Evolutionary conservation across 805 yeast genomes (phyloP).

Genomic region (Hanseniaspora hatyaiensis): DNA sequence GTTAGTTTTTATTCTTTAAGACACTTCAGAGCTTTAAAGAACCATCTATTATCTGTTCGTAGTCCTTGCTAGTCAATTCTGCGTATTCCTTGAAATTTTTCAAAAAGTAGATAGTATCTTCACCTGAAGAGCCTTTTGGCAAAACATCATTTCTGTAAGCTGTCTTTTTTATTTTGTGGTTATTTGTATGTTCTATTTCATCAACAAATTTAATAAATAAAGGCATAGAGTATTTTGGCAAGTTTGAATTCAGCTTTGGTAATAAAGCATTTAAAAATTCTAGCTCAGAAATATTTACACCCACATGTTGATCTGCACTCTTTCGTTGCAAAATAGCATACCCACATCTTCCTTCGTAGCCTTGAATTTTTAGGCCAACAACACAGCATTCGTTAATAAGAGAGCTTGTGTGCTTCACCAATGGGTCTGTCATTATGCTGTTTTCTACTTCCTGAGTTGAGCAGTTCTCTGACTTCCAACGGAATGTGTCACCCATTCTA

Average conservation of each 20-base stretch:
- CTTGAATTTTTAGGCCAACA: constrained; percentile 74
- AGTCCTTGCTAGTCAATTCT: constrained; percentile 43
- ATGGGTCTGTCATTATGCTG: constrained; percentile 34
- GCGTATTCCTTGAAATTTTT: constrained; percentile 41
- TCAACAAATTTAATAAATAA: constrained; percentile 60
- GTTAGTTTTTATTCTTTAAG: background rate
- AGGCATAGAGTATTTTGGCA: constrained; percentile 83
- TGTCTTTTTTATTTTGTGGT: constrained; percentile 69
- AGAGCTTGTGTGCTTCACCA: constrained; percentile 19
- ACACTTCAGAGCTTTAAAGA: constrained; percentile 23
- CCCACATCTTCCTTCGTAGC: constrained; percentile 92
- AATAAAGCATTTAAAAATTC: constrained; percentile 34
- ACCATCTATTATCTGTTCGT: constrained; percentile 34
- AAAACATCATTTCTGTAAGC: constrained; percentile 53
- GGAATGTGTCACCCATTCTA: constrained; percentile 85
- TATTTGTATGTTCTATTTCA: constrained; percentile 56
- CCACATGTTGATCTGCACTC: constrained; percentile 23
- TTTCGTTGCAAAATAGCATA: constrained; percentile 60
- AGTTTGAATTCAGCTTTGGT: constrained; percentile 30
- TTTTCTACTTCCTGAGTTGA: constrained; percentile 89
- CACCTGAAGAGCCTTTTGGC: constrained; percentile 53
- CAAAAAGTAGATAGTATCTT: constrained; percentile 62
- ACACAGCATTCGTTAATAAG: constrained; percentile 59
- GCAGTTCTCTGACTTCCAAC: constrained; percentile 95
- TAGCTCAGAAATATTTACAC: constrained; percentile 23